Evolutionary conservation across 768 basidiomycete species (phyloP).

Genomic region (Kwoniella shandongensis): DNA sequence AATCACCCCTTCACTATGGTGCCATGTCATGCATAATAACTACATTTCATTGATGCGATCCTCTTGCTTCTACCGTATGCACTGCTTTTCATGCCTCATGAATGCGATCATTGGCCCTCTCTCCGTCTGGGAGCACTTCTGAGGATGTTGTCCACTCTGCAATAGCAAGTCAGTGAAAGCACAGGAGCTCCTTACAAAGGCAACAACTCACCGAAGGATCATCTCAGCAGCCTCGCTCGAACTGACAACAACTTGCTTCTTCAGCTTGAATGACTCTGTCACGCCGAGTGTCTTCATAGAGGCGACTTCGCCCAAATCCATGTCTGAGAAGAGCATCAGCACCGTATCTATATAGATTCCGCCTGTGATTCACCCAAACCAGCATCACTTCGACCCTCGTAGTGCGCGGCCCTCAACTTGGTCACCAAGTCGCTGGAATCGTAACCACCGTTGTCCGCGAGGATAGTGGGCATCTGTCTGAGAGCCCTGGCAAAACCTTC

Average conservation of each 20-base stretch:
- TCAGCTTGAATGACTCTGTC: slow-evolving; percentile 96
- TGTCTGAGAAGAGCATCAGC: slow-evolving; percentile 60
- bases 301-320: slow-evolving; percentile 78
- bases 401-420: slow-evolving; percentile 86
- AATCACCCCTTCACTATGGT: too few species aligned
- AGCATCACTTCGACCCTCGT: slow-evolving; percentile 78
- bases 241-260: slow-evolving; percentile 88
- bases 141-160: slow-evolving; percentile 87
- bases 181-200: not conserved
- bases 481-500: slow-evolving; percentile 88
- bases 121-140: slow-evolving; percentile 79
- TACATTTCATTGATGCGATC: not conserved
- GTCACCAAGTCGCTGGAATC: slow-evolving; percentile 96
- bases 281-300: slow-evolving; percentile 86
- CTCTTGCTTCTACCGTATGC: not conserved
- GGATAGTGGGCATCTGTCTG: slow-evolving; percentile 87
- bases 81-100: not conserved
- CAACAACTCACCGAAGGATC: slow-evolving; percentile 73
- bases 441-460: slow-evolving; percentile 96
- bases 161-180: slow-evolving; percentile 7
- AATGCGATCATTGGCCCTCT: slow-evolving; percentile 56
- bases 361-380: slow-evolving; percentile 69
- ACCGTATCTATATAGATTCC: not conserved
- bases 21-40: slow-evolving; percentile 5
- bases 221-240: slow-evolving; percentile 97